phyloP scores from a whole-genome alignment of 495 filamentous ascomycete genomes.

The Glutinoglossum americanum region DNA sequence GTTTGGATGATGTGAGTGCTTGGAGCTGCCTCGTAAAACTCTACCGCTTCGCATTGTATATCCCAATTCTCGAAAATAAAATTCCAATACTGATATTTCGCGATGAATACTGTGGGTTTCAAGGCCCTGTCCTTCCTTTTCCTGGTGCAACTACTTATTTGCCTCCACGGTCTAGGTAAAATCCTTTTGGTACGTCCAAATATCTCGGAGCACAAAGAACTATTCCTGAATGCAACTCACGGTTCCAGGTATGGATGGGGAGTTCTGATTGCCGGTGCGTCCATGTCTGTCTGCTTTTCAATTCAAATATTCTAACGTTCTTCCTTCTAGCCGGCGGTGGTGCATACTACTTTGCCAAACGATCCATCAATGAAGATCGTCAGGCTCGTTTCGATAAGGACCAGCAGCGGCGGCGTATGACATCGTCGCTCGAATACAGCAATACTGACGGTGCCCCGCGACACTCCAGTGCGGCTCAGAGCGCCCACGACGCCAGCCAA shows the following conservation, averaged over 20 bases:
- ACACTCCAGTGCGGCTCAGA: neutral
- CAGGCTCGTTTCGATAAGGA: constrained; percentile 46
- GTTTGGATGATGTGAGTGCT: too few species aligned
- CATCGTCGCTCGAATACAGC: constrained; percentile 23
- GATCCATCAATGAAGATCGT: constrained; percentile 77
- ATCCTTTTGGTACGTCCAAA: neutral
- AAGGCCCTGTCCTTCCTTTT: neutral
- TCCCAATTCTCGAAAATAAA: too few species aligned
- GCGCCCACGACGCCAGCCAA: neutral
- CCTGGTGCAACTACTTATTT: neutral
- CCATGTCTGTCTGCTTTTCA: neutral
- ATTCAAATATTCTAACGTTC: constrained; percentile 4
- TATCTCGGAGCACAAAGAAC: neutral
- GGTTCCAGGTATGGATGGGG: constrained; percentile 47
- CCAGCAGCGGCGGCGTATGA: constrained; percentile 35
- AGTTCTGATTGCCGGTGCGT: constrained; percentile 53
- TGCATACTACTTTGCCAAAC: constrained; percentile 93
- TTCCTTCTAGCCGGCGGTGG: constrained; percentile 49
- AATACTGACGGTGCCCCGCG: constrained; percentile 19
- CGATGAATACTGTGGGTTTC: neutral
- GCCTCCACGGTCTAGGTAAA: neutral
- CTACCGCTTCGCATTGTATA: neutral
- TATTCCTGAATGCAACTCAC: neutral
- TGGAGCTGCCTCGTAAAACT: neutral
- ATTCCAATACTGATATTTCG: too few species aligned